Base-by-base conservation (phyloP, 2,329 filamentous ascomycete genomes). In the Ceratocystiopsis brevicomis region DNA sequence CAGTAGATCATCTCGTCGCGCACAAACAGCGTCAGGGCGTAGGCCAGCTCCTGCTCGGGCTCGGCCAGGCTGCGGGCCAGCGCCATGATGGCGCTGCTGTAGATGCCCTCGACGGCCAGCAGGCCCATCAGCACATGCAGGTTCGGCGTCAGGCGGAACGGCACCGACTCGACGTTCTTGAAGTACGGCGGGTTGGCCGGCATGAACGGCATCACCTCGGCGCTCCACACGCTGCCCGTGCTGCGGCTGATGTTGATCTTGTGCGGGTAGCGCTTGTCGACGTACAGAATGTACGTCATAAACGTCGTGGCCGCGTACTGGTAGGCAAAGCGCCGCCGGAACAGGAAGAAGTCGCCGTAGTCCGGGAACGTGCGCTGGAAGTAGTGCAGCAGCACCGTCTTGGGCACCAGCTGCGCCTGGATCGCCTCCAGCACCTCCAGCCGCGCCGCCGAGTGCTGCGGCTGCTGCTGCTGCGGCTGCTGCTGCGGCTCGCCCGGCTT, bases 281-380 rank as follows among this genome's bases (percentile, higher is more conserved):
- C 96, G 64, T 88, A 88, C 65, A 99, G 80, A 46, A 95, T 81
- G 57, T 96, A 98, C 4, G 90, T 96, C 81, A 98, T 94, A 64
- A 98, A 98, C 1, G 90, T 94, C 50, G 96, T 71, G 2, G 87
- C 77, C 17, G 90, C 88, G 48, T 94, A 78, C 62, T 98, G 90
- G 66, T 96, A 95, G 18, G 85, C 82, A 63, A 98, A 94, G 51
- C 94, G 87, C 46, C 87, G 79, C 46, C 90, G 82, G 83, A 99
- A 99, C 45, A 98, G 73, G 86, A 88, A 98, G 68, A 96, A 95
- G 54, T 95, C 87, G 39, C 82, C 76, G 60, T 84, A 98, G 49
- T 83, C 80, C 30, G 86, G 81, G 62, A 90, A 96, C 6, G 78
- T 82, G 51, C 72, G 68, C 56, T 87, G 82, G 73, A 95, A 95